These are phyloP conservation scores for Pseudocercospora fuligena DNA, from an alignment of 2,329 filamentous ascomycete species.

Conservation along the genomic window DNA sequence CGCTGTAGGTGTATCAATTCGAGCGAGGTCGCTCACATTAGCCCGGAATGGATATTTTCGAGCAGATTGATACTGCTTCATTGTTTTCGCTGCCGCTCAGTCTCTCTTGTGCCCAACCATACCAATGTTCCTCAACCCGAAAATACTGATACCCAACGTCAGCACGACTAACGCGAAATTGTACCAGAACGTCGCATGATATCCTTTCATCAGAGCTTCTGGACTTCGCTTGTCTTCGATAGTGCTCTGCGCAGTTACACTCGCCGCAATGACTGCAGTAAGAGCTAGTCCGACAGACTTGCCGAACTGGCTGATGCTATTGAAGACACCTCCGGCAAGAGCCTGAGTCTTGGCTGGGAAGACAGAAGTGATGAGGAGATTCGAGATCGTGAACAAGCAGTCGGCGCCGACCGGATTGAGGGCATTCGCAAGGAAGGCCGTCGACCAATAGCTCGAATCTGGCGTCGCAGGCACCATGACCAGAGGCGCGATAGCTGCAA, in stretches of 20 bases:
- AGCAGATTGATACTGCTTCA: background rate
- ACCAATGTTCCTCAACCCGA: constrained; percentile 49
- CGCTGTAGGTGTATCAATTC: background rate
- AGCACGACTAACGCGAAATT: constrained; percentile 42
- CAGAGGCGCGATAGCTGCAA: background rate
- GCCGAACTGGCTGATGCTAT: constrained; percentile 50
- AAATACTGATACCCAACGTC: constrained; percentile 39
- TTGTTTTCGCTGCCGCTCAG: constrained; percentile 2
- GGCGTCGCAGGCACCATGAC: background rate
- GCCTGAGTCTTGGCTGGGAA: constrained; percentile 50
- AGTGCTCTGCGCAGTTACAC: constrained; percentile 29
- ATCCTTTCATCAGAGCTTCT: constrained; percentile 44
- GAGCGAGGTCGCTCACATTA: background rate
- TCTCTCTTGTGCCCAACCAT: constrained; percentile 48
- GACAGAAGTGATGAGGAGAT: constrained; percentile 49
- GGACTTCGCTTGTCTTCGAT: constrained; percentile 34
- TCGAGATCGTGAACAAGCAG: constrained; percentile 50
- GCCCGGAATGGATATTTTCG: background rate
- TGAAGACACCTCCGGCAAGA: constrained; percentile 53
- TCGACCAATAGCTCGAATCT: background rate
- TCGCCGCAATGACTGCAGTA: constrained; percentile 44
- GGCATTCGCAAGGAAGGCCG: background rate
- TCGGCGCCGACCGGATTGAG: constrained; percentile 11
- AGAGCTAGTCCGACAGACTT: constrained; percentile 48
- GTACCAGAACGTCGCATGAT: constrained; percentile 48